Percentiles rank a stretch among this genome's conserved stretches.
phyloP scores from a whole-genome alignment of 352 stramenopile genomes.

The Globisporangium megalacanthum region DNA sequence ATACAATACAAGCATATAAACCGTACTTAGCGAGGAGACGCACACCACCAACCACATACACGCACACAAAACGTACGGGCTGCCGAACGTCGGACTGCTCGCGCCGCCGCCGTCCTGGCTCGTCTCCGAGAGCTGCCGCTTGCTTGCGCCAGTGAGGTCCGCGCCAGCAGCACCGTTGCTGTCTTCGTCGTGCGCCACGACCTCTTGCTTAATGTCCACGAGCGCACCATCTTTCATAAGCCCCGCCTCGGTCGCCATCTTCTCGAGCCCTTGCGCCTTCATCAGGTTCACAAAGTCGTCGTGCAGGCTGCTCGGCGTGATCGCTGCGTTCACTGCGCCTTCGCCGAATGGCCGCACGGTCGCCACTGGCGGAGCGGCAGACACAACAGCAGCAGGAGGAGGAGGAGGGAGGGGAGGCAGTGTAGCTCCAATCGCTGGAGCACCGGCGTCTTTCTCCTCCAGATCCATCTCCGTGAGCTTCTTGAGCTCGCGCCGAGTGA shows the following conservation, averaged over 20 bases:
- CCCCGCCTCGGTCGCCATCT: slow-evolving; percentile 74
- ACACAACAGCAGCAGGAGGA: not conserved
- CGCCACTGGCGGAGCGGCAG: not conserved
- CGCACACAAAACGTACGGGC: slow-evolving; percentile 35
- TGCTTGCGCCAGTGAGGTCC: slow-evolving; percentile 3
- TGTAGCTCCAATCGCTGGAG: not conserved
- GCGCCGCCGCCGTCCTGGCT: slow-evolving; percentile 15
- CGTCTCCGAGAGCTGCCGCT: slow-evolving; percentile 21
- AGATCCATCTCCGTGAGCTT: slow-evolving; percentile 72
- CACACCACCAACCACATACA: not conserved
- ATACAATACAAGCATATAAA: slow-evolving; percentile 3
- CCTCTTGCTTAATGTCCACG: slow-evolving; percentile 50
- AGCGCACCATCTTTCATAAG: slow-evolving; percentile 71
- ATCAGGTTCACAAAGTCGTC: slow-evolving; percentile 87
- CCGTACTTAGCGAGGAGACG: not conserved
- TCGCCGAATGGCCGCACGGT: slow-evolving; percentile 29
- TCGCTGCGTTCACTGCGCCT: slow-evolving; percentile 23
- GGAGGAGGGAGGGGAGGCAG: not conserved
- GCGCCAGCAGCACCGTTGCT: not conserved
- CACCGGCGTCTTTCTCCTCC: slow-evolving; percentile 57
- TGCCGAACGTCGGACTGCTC: slow-evolving; percentile 49
- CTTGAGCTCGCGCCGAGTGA: slow-evolving; percentile 73
- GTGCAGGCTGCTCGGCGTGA: slow-evolving; percentile 72
- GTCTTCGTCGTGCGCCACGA: slow-evolving; percentile 7
- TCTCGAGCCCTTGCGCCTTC: slow-evolving; percentile 77